Evolutionary conservation across 2,329 filamentous ascomycete genomes (phyloP).

Genomic region (Colletotrichum plurivorum): DNA sequence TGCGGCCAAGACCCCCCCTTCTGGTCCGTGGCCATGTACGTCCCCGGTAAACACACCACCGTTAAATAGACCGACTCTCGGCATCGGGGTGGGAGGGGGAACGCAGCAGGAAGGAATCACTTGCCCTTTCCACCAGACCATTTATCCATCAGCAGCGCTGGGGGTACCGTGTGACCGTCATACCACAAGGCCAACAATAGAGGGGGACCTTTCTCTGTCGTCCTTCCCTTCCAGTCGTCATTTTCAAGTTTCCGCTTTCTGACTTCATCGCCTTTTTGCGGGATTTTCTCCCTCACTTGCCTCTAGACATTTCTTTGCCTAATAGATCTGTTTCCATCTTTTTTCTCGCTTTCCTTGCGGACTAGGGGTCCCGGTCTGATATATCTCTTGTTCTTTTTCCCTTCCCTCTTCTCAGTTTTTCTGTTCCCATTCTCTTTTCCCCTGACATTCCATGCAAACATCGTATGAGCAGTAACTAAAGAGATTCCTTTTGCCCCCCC

Average conservation of each 20-base stretch:
- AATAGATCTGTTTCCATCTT: conserved; percentile 1
- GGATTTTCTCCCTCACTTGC: conserved; percentile 10
- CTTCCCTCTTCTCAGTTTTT: background rate
- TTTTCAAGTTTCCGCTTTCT: conserved; percentile 26
- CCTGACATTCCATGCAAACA: conserved; percentile 4
- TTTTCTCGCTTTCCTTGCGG: conserved; percentile 3
- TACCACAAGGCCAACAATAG: conserved; percentile 22
- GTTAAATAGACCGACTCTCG: conserved; percentile 36
- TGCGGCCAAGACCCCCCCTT: conserved; percentile 29
- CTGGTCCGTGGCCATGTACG: conserved; percentile 12
- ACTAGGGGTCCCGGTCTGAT: background rate
- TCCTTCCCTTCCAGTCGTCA: conserved; percentile 3
- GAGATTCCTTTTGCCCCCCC: conserved; percentile 1
- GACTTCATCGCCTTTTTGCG: conserved; percentile 14
- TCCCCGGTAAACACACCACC: conserved; percentile 30
- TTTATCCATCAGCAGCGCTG: conserved; percentile 37
- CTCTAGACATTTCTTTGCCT: conserved; percentile 3
- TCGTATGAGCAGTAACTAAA: conserved; percentile 26
- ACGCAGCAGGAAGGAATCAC: background rate
- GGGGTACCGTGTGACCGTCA: conserved; percentile 33
- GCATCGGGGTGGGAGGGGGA: background rate
- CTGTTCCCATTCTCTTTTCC: background rate
- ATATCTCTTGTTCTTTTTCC: background rate
- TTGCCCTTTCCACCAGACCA: conserved; percentile 31
- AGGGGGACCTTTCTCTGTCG: background rate